Percentiles rank a stretch among this genome's conserved stretches.
These are phyloP conservation scores for Sesbania bispinosa DNA, from an alignment of 306 rosid species.

Conservation along the genomic window DNA sequence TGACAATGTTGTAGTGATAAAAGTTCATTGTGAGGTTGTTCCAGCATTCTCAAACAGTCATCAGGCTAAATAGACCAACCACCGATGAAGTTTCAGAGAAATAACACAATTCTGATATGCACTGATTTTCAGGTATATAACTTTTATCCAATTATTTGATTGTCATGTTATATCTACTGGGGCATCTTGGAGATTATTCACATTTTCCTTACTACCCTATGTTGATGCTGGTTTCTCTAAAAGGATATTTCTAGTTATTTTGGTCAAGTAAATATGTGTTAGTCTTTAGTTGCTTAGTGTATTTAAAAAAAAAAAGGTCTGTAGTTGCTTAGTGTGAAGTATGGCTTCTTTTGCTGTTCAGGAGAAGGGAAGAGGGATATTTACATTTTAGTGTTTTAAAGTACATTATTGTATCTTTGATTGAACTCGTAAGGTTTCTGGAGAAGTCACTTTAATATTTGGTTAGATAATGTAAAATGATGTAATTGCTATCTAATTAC, in stretches of 20 bases:
- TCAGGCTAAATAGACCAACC: slow-evolving; percentile 50
- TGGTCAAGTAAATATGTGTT: neutral
- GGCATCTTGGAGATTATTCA: neutral
- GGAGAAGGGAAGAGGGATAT: neutral
- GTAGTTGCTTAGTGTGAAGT: neutral
- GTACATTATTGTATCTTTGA: too few relatives aligned
- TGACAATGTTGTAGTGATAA: too few relatives aligned
- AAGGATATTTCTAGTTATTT: neutral
- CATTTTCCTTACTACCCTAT: neutral
- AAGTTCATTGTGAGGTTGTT: slow-evolving; percentile 58
- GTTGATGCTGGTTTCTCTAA: slow-evolving; percentile 4
- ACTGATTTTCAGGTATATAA: slow-evolving; percentile 65
- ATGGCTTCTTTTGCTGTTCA: neutral
- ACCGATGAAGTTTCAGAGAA: slow-evolving; percentile 50
- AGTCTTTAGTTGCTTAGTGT: neutral
- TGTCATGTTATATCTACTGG: neutral
- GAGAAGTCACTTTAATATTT: neutral
- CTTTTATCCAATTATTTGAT: slow-evolving; percentile 12
- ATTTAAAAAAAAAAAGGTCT: too few relatives aligned
- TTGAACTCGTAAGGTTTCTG: neutral
- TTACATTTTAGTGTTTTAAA: too few relatives aligned
- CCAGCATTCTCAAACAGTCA: slow-evolving; percentile 57
- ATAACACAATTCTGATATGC: slow-evolving; percentile 66
- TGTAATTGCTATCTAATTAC: neutral
- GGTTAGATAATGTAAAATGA: neutral